Percentiles rank a stretch among this genome's conserved stretches.
These are phyloP conservation scores for Nigrograna mackinnonii DNA, from an alignment of 2,329 filamentous ascomycete genomes.

Conservation along the genomic window DNA sequence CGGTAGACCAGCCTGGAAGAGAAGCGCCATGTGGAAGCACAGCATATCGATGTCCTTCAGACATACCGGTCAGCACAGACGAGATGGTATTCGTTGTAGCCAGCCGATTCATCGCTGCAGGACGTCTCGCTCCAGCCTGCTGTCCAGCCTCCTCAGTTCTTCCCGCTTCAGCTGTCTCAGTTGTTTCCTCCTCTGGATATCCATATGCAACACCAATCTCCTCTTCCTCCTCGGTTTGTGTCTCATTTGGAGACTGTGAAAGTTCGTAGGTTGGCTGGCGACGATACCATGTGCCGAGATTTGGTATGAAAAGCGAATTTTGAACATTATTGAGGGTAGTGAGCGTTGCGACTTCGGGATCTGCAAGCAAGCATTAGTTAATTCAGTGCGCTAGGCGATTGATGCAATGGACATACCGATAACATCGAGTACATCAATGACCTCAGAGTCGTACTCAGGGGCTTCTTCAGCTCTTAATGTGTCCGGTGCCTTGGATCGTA, in stretches of 20 bases:
- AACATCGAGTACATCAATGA: constrained; percentile 71
- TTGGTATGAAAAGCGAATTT: constrained; percentile 84
- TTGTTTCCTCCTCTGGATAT: constrained; percentile 7
- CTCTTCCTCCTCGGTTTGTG: constrained; percentile 29
- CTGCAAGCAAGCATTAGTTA: constrained; percentile 54
- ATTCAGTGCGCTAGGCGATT: not conserved
- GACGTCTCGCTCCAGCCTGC: constrained; percentile 14
- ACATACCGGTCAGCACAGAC: constrained; percentile 34
- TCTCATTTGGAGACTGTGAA: constrained; percentile 49
- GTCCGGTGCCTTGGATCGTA: constrained; percentile 17
- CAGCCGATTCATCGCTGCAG: constrained; percentile 10
- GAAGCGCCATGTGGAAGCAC: constrained; percentile 75
- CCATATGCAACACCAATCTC: constrained; percentile 14
- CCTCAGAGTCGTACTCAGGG: constrained; percentile 59
- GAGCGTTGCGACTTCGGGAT: constrained; percentile 80
- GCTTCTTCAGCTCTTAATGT: constrained; percentile 12
- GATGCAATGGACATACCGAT: constrained; percentile 57
- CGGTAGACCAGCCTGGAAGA: constrained; percentile 74
- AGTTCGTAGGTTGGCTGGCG: constrained; percentile 78
- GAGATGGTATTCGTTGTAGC: constrained; percentile 32
- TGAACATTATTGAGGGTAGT: constrained; percentile 90
- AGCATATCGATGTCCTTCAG: constrained; percentile 70
- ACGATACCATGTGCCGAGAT: constrained; percentile 74
- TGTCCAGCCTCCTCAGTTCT: constrained; percentile 18
- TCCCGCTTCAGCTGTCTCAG: constrained; percentile 16